Evolutionary conservation across 495 filamentous ascomycete species (phyloP).

Genomic region (Geoglossum glabrum): DNA sequence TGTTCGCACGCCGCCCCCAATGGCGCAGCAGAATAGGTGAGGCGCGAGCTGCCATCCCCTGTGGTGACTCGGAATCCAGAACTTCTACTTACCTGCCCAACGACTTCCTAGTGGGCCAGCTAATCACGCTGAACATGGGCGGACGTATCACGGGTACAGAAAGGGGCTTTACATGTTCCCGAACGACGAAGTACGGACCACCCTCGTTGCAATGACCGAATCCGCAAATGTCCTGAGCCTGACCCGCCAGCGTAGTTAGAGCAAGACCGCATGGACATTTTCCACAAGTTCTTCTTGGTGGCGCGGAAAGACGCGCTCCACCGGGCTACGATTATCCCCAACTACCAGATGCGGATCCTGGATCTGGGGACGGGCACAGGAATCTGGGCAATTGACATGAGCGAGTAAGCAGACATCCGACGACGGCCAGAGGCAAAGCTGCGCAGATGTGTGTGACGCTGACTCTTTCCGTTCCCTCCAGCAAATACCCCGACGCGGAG

Average conservation of each 20-base stretch:
- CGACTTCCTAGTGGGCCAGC: neutral
- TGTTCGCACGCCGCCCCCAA: neutral
- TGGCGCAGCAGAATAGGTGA: neutral
- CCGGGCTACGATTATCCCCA: conserved; percentile 31
- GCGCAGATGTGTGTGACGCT: conserved; percentile 8
- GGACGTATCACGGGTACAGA: conserved; percentile 33
- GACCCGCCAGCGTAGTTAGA: conserved; percentile 13
- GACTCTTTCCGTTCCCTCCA: conserved; percentile 9
- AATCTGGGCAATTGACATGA: conserved; percentile 81
- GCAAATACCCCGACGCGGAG: conserved; percentile 37
- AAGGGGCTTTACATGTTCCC: conserved; percentile 41
- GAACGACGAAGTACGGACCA: conserved; percentile 31
- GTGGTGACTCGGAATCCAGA: neutral
- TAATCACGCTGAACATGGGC: conserved; percentile 34
- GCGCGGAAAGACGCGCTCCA: conserved; percentile 40
- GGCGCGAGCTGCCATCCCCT: neutral
- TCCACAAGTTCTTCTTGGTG: conserved; percentile 26
- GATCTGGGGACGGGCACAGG: conserved; percentile 81
- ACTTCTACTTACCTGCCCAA: neutral
- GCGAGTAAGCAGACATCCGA: conserved; percentile 34
- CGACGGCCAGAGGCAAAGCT: neutral
- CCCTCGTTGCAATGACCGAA: conserved; percentile 5
- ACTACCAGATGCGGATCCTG: conserved; percentile 33
- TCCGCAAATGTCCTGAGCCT: neutral
- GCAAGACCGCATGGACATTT: conserved; percentile 23